These are phyloP conservation scores for Suillus discolor DNA, from an alignment of 768 basidiomycete genomes.

Conservation along the genomic window DNA sequence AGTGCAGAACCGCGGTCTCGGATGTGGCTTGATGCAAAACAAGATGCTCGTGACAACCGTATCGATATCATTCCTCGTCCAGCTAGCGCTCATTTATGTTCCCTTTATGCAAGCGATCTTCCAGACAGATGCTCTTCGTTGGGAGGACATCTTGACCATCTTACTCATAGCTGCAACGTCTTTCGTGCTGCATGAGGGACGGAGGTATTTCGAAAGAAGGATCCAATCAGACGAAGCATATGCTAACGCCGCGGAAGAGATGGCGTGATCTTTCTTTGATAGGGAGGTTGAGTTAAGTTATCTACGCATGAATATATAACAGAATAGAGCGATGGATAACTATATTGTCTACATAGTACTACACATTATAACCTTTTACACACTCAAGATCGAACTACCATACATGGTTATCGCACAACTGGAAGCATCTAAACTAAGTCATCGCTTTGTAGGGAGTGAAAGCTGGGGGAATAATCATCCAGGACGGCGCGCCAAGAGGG, in stretches of 20 bases:
- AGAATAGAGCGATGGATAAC: constrained; percentile 5
- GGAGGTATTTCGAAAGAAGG: constrained; percentile 76
- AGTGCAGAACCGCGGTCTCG: constrained; percentile 89
- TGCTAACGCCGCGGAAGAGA: constrained; percentile 54
- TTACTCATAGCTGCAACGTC: constrained; percentile 67
- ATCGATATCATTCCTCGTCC: constrained; percentile 79
- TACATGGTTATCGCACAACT: not conserved
- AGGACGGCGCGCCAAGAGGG: constrained; percentile 12
- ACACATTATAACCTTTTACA: constrained; percentile 11
- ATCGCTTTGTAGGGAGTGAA: constrained; percentile 23
- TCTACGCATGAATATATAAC: not conserved
- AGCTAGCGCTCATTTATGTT: constrained; percentile 87
- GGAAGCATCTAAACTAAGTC: not conserved
- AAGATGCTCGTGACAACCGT: constrained; percentile 90
- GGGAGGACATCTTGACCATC: constrained; percentile 70
- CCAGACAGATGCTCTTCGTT: constrained; percentile 83
- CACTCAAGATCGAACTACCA: not conserved
- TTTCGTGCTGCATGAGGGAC: constrained; percentile 72
- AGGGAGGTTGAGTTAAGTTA: not conserved
- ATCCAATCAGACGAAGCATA: constrained; percentile 56
- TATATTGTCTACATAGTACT: constrained; percentile 11
- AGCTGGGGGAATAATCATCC: constrained; percentile 31
- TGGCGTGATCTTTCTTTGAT: constrained; percentile 43
- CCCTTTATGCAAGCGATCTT: constrained; percentile 91
- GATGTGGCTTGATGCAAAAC: constrained; percentile 83